Base-by-base conservation (phyloP, 2,329 filamentous ascomycete species). In the Penicillium expansum region DNA sequence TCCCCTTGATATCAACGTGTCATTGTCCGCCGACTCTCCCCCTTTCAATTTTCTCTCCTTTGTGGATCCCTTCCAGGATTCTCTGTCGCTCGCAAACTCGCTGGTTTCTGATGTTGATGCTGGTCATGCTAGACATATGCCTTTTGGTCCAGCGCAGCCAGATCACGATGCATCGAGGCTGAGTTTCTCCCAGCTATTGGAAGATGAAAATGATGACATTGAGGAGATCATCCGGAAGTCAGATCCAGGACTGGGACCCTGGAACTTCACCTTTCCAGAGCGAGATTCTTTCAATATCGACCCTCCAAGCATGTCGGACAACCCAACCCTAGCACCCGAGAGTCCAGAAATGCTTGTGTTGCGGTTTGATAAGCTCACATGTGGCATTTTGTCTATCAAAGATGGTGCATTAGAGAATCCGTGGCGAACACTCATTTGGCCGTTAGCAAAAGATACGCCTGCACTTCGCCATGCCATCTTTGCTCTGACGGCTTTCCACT, bases 381-480 rank as follows among this genome's bases (percentile, higher is more conserved):
- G 87, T 67, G 86, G 86, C 3, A 87, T 90, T 48, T 76, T 90
- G 20, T 90, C 87, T 0, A 80, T 90, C 50, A 89, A 89, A 67
- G 86, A 90, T 69, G 87, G 86, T 0, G 79, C 81, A 7, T 83
- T 79, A 1, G 87, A 90, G 64, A 90, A 90, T 66, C 87, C 87
- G 2, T 90, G 87, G 87, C 80, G 86, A 29, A 89, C 82, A 6
- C 76, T 88, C 44, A 78, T 90, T n/a, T 88, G 86, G 85, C 87
- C 87, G 1, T 72, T 90, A 47, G 84, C 86, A 3, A 80, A 79
- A 62, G 79, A 85, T 47, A 87, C 82, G 4, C 84, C 85, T 2
- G 86, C 86, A 3, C 74, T 90, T 35, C 86, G 85, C 62, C 85
- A 90, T 74, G 87, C 87, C 4, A 81, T 90, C 52, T 82, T 83